phyloP scores from a whole-genome alignment of 2,329 filamentous ascomycete species.

The Diplodia mutila region DNA sequence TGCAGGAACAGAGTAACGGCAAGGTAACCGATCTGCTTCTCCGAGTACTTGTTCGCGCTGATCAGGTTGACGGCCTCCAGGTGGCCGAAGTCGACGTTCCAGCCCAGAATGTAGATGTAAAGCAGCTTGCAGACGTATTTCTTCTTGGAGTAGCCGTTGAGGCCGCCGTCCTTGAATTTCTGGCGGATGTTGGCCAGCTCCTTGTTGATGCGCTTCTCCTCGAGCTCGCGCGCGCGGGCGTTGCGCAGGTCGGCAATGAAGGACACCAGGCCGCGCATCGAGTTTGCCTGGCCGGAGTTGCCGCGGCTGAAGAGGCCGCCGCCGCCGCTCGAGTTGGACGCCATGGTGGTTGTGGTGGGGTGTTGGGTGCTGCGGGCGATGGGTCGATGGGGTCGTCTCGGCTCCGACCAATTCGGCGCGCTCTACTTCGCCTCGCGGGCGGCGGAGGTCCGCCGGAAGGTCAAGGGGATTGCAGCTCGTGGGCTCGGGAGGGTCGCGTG shows the following conservation, averaged over 20 bases:
- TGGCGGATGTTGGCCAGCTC: slow-evolving; percentile 97
- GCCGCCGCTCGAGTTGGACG: slow-evolving; percentile 41
- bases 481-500: not conserved
- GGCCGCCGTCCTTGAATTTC: slow-evolving; percentile 94
- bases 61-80: slow-evolving; percentile 98
- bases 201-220: slow-evolving; percentile 99
- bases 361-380: not conserved
- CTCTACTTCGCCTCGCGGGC: slow-evolving; percentile 23
- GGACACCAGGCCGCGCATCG: slow-evolving; percentile 71
- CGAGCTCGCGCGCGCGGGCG: slow-evolving; percentile 88
- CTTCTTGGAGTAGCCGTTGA: slow-evolving; percentile 98
- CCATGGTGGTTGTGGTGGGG: slow-evolving; percentile 36
- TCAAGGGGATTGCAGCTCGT: slow-evolving; percentile 10
- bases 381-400: slow-evolving; percentile 1
- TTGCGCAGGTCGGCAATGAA: slow-evolving; percentile 98
- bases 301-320: slow-evolving; percentile 47
- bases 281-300: slow-evolving; percentile 45
- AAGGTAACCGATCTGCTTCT: slow-evolving; percentile 98
- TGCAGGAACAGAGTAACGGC: slow-evolving; percentile 97
- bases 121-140: slow-evolving; percentile 99
- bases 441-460: slow-evolving; percentile 18
- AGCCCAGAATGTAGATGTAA: slow-evolving; percentile 98
- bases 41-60: slow-evolving; percentile 94
- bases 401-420: slow-evolving; percentile 6
- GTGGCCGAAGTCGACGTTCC: slow-evolving; percentile 98